Percentiles rank a stretch among this genome's conserved stretches.
Evolutionary conservation across 345 rosid species (phyloP).

Genomic region (Microthlaspi erraticum): DNA sequence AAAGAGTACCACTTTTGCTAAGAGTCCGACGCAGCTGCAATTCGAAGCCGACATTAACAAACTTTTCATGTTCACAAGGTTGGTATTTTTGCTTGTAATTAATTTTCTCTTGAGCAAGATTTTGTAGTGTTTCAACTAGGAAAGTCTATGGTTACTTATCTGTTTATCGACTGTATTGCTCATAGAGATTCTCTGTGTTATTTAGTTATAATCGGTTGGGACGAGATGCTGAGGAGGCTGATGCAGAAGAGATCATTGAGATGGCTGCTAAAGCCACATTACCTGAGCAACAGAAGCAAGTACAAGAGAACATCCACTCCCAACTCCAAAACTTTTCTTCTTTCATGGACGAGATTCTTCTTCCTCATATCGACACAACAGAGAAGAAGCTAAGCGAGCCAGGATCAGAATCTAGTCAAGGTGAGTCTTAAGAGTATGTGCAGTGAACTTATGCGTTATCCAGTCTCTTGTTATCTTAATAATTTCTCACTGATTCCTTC

Average conservation of each 20-base stretch:
- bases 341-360: conserved; percentile 71
- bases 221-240: conserved; percentile 71
- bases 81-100: conserved; percentile 5
- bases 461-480: conserved; percentile 22
- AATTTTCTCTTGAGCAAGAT: background rate
- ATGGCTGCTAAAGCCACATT: conserved; percentile 77
- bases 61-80: conserved; percentile 84
- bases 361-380: conserved; percentile 42
- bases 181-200: background rate
- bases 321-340: conserved; percentile 62
- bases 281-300: conserved; percentile 78
- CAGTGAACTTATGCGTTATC: conserved; percentile 10
- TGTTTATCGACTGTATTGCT: background rate
- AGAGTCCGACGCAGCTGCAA: conserved; percentile 72
- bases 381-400: conserved; percentile 39
- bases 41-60: conserved; percentile 80
- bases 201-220: conserved; percentile 82
- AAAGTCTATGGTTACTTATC: background rate
- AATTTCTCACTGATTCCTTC: conserved; percentile 51
- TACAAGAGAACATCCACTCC: conserved; percentile 75
- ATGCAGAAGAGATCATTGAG: conserved; percentile 83
- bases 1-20: conserved; percentile 69
- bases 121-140: background rate
- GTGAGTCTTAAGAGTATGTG: conserved; percentile 50
- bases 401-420: conserved; percentile 37